Evolutionary conservation across 805 yeast species (phyloP).

Genomic region (Teunomyces atbi): DNA sequence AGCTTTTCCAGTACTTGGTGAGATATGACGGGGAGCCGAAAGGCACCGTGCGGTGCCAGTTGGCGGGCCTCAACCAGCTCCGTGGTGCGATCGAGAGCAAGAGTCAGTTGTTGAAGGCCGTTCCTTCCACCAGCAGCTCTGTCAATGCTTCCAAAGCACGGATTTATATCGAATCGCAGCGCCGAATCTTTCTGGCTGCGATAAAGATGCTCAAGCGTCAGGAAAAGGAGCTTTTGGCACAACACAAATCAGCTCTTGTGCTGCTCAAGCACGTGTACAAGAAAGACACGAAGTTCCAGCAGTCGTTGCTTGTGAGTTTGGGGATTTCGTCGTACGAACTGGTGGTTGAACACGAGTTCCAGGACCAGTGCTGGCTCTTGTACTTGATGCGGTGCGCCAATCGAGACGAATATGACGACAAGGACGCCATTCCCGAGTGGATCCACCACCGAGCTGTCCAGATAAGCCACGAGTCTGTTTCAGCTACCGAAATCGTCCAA

Average conservation of each 20-base stretch:
- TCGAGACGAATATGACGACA: constrained; percentile 30
- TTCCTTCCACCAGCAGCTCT: neutral
- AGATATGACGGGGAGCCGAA: constrained; percentile 20
- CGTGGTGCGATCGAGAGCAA: constrained; percentile 53
- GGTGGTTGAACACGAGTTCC: constrained; percentile 44
- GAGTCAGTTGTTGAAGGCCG: constrained; percentile 17
- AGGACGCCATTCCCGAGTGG: constrained; percentile 50
- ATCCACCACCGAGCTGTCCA: constrained; percentile 39
- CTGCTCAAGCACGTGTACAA: constrained; percentile 60
- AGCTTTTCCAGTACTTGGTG: constrained; percentile 55
- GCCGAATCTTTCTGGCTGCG: constrained; percentile 41
- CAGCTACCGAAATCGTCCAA: constrained; percentile 54
- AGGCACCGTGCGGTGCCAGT: constrained; percentile 50
- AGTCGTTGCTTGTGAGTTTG: constrained; percentile 52
- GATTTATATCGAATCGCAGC: constrained; percentile 50
- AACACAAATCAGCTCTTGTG: constrained; percentile 43
- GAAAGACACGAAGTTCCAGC: constrained; percentile 51
- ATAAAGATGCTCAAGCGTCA: constrained; percentile 43
- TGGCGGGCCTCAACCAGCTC: constrained; percentile 61
- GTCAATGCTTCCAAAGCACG: constrained; percentile 27
- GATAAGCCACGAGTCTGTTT: constrained; percentile 39
- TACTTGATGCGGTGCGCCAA: constrained; percentile 64
- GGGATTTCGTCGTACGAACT: constrained; percentile 58
- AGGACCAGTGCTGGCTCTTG: constrained; percentile 58
- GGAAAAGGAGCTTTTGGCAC: constrained; percentile 46